Evolutionary conservation across 2,329 filamentous ascomycete genomes (phyloP).

Genomic region (Alternaria metachromatica): DNA sequence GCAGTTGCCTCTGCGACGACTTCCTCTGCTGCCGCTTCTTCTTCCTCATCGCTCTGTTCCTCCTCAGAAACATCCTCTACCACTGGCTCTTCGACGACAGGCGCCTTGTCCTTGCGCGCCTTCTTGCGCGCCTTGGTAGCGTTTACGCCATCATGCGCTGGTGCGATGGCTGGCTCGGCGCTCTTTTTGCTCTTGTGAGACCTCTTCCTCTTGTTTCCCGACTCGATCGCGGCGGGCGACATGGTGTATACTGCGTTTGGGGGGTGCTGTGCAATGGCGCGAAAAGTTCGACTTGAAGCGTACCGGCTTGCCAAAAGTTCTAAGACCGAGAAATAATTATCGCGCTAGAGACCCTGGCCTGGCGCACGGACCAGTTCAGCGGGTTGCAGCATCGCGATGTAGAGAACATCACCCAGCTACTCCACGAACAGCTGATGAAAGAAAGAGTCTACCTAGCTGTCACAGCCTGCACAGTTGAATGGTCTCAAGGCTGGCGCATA

Average conservation of each 20-base stretch:
- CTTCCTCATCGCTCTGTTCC: slow-evolving; percentile 46
- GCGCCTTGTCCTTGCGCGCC: slow-evolving; percentile 47
- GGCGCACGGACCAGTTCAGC: background rate
- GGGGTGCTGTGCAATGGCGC: background rate
- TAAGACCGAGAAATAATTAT: slow-evolving; percentile 12
- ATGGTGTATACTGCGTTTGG: slow-evolving; percentile 31
- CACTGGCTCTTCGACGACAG: slow-evolving; percentile 37
- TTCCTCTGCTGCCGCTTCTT: slow-evolving; percentile 43
- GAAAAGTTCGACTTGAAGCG: slow-evolving; percentile 13
- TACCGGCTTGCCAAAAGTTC: slow-evolving; percentile 7
- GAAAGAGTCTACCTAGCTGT: background rate
- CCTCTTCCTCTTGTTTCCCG: slow-evolving; percentile 56
- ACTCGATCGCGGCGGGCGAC: slow-evolving; percentile 48
- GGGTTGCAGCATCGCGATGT: background rate
- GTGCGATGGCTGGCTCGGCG: slow-evolving; percentile 31
- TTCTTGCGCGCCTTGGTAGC: slow-evolving; percentile 46
- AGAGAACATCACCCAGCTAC: background rate
- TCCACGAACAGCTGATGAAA: background rate
- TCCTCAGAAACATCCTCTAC: slow-evolving; percentile 27
- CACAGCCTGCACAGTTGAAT: background rate
- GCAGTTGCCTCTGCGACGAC: slow-evolving; percentile 37
- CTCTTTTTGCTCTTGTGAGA: slow-evolving; percentile 52
- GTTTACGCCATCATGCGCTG: slow-evolving; percentile 21
- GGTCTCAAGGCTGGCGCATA: too few relatives aligned
- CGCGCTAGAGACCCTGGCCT: slow-evolving; percentile 11